Conservation (phyloP, 2,329 filamentous ascomycete species). For the Ophiostoma tasmaniense region DNA sequence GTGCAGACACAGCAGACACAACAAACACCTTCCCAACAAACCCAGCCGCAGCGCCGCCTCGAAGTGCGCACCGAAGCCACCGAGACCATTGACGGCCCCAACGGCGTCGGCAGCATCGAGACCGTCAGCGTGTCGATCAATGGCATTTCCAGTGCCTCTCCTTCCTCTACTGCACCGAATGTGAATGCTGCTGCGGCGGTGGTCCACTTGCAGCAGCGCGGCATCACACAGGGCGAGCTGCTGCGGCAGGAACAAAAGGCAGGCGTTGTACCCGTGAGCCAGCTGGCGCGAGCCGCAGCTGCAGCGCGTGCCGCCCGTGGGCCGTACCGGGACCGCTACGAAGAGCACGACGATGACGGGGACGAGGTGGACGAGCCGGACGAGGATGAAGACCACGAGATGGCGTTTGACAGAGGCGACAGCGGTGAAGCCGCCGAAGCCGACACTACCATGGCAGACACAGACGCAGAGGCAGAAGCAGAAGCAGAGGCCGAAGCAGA, state of each 20-base stretch:
- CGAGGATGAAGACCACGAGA: constrained; percentile 6
- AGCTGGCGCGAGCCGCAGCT: constrained; percentile 41
- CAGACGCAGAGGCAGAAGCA: neutral
- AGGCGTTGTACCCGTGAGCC: constrained; percentile 63
- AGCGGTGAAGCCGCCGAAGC: too few species aligned
- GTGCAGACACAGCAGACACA: neutral
- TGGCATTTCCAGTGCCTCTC: constrained; percentile 27
- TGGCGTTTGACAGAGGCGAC: constrained; percentile 13
- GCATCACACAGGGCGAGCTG: constrained; percentile 74
- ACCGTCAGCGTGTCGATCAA: constrained; percentile 72
- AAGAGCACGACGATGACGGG: constrained; percentile 9
- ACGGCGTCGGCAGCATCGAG: constrained; percentile 70
- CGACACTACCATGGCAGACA: neutral
- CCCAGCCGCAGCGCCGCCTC: constrained; percentile 26
- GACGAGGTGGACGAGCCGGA: constrained; percentile 8
- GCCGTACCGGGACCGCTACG: constrained; percentile 2
- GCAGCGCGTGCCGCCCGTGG: constrained; percentile 18
- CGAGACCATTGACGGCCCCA: constrained; percentile 72
- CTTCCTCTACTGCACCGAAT: neutral
- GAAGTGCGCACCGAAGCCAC: constrained; percentile 65
- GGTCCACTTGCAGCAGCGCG: constrained; percentile 31
- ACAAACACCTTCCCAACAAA: neutral
- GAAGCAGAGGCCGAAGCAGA: constrained; percentile 14
- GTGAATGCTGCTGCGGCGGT: constrained; percentile 8
- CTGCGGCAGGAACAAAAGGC: constrained; percentile 79